Evolutionary conservation across 306 rosid species (phyloP).

Genomic region (Datisca glomerata): DNA sequence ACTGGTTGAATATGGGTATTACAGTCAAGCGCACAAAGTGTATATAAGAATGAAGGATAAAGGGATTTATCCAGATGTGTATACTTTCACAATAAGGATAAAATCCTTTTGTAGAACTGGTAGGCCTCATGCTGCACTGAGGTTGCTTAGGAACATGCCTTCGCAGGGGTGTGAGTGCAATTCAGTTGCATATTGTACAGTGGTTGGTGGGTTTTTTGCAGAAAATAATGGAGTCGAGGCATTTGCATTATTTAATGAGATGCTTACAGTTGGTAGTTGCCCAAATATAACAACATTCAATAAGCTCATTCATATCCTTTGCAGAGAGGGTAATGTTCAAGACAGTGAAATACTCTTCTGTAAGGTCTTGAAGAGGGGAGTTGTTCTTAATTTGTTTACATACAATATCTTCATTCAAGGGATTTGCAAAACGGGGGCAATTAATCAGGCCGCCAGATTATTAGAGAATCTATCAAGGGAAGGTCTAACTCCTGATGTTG

Average conservation of each 20-base stretch:
- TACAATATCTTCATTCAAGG: conserved; percentile 74
- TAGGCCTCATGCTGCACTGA: conserved; percentile 59
- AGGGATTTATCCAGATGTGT: conserved; percentile 60
- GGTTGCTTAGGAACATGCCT: conserved; percentile 71
- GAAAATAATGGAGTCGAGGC: conserved; percentile 29
- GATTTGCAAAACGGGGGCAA: conserved; percentile 45
- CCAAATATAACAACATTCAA: conserved; percentile 60
- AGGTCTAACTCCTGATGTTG: conserved; percentile 68
- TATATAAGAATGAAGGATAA: conserved; percentile 67
- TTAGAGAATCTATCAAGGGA: conserved; percentile 33
- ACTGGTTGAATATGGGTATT: conserved; percentile 46
- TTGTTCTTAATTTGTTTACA: conserved; percentile 67
- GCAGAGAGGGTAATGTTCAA: conserved; percentile 52
- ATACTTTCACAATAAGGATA: conserved; percentile 66
- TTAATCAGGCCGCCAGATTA: conserved; percentile 40
- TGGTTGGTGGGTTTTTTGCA: conserved; percentile 59
- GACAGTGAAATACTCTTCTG: conserved; percentile 57
- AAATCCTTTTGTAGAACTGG: conserved; percentile 66
- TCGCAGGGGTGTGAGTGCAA: conserved; percentile 50
- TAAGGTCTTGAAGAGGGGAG: conserved; percentile 77
- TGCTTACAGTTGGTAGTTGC: conserved; percentile 43
- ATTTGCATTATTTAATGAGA: conserved; percentile 49
- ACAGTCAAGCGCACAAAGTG: conserved; percentile 65
- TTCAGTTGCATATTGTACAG: conserved; percentile 73
- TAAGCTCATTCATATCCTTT: conserved; percentile 66